Evolutionary conservation across 257 asterid species (phyloP).

Genomic region (Capsicum rhomboideum): DNA sequence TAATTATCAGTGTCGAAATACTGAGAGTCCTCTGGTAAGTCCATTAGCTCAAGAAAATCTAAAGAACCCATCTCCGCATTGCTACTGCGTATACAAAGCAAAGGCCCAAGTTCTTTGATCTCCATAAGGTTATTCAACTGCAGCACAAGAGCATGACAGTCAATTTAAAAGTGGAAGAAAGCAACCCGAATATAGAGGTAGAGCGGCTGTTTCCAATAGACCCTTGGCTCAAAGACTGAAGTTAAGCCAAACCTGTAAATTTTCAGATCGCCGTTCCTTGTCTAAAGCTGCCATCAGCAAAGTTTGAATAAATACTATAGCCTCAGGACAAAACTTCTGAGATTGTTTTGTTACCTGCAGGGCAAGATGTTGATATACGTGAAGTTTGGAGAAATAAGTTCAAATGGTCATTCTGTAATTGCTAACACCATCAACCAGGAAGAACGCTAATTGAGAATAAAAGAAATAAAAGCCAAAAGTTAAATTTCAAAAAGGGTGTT

Average conservation of each 20-base stretch:
- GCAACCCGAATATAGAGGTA: no score
- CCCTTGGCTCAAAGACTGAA: no score
- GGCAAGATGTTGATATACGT: neutral
- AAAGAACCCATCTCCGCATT: slow-evolving; percentile 40
- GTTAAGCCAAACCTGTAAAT: slow-evolving; percentile 56
- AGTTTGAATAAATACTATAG: slow-evolving; percentile 59
- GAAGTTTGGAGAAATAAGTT: neutral
- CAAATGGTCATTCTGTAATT: neutral
- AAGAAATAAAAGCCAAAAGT: neutral
- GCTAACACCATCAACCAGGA: neutral
- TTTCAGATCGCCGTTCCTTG: slow-evolving; percentile 23
- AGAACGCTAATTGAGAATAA: neutral
- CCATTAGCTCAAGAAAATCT: slow-evolving; percentile 56
- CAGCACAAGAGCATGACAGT: neutral
- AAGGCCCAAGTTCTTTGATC: slow-evolving; percentile 47
- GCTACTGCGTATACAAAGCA: slow-evolving; percentile 45
- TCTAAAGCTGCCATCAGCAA: slow-evolving; percentile 62
- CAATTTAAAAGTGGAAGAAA: neutral
- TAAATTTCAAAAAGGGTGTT: neutral
- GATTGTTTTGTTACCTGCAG: slow-evolving; percentile 64
- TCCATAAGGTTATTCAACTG: slow-evolving; percentile 86
- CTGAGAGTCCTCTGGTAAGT: slow-evolving; percentile 73
- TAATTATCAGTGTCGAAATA: slow-evolving; percentile 55
- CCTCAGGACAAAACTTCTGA: slow-evolving; percentile 75
- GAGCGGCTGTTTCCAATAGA: no score